Evolutionary conservation across 805 yeast species (phyloP), one percentile per base, ranked within the genome.

Genomic region (Metschnikowia matae): DNA sequence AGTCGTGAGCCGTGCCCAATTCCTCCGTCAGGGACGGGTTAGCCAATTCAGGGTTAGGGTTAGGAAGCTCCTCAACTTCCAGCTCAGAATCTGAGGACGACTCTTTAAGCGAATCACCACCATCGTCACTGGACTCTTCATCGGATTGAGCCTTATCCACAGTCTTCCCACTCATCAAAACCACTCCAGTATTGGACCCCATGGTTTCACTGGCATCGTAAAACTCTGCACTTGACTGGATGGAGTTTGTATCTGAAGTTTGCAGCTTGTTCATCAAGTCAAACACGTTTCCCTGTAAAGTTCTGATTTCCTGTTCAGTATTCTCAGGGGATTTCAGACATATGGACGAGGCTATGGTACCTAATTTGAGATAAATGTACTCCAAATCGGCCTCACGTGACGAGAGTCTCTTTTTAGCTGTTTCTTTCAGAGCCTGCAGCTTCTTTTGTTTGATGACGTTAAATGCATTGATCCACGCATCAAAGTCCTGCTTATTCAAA

Each of bases 401-500:
- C 4, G 26, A 6, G n/a, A 32, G 8, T 31, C 26, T 36, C 10
- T 40, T 33, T 23, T 31, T 21, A 8, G 40, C 39, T 1, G 29
- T 26, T 4, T 37, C 42, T n/a, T 35, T 54, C 47, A 18, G 51
- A 52, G 10, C 51, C 26, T 44, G 39, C 33, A 23, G 21, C 53
- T n/a, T 48, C 45, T 34, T 51, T 58, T 68, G 63, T 64, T 73
- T 80, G 46, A 80, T 68, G 18, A 68, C 67, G 59, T 89, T 85
- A 55, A 91, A 79, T 1, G 96, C 96, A 47, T 82, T 77, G 13
- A 86, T 80, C 99, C 99, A 94, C 5, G 80, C 74, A 34, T 82
- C 78, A 78, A 89, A 94, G 55, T 87, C 91, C 6, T 76, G 73
- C 10, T 68, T 67, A 50, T 75, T 81, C 43, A 75, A 69, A 0